Evolutionary conservation across 1,139 yeast genomes (phyloP).

Genomic region (Yamadazyma diospyri): DNA sequence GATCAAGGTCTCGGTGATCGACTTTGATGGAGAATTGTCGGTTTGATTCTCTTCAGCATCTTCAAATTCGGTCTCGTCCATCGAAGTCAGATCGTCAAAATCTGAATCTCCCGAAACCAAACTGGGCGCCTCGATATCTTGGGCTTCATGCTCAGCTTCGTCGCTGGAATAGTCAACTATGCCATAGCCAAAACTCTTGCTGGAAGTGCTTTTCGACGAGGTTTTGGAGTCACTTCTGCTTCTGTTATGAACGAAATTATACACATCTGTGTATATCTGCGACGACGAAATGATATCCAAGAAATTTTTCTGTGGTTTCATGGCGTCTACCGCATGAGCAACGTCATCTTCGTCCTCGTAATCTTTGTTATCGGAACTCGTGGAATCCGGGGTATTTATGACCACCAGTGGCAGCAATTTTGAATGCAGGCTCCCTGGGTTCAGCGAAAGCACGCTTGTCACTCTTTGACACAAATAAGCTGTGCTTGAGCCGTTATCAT

Average conservation of each 20-base stretch:
- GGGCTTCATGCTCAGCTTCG: constrained; percentile 6
- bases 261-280: constrained; percentile 14
- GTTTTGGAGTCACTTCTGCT: constrained; percentile 4
- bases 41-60: constrained; percentile 10
- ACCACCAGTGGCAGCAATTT: too few species aligned
- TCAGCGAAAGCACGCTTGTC: too few species aligned
- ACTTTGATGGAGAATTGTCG: too few species aligned
- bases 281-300: constrained; percentile 12
- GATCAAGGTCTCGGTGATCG: neutral
- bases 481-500: neutral
- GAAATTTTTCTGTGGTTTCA: constrained; percentile 11
- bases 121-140: neutral
- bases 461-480: constrained; percentile 11
- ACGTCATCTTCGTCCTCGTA: constrained; percentile 14
- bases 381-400: neutral
- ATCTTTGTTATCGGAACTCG: neutral
- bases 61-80: constrained; percentile 6
- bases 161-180: constrained; percentile 9
- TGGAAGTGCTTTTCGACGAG: constrained; percentile 1
- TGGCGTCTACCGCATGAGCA: constrained; percentile 10
- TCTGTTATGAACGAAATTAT: constrained; percentile 10
- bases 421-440: too few species aligned
- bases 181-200: constrained; percentile 9
- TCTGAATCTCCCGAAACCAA: neutral
- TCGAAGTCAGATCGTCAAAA: neutral